Percentiles rank a stretch among this genome's conserved stretches.
Conservation (phyloP, 2,329 filamentous ascomycete species). For the Fusarium lyarnte region DNA sequence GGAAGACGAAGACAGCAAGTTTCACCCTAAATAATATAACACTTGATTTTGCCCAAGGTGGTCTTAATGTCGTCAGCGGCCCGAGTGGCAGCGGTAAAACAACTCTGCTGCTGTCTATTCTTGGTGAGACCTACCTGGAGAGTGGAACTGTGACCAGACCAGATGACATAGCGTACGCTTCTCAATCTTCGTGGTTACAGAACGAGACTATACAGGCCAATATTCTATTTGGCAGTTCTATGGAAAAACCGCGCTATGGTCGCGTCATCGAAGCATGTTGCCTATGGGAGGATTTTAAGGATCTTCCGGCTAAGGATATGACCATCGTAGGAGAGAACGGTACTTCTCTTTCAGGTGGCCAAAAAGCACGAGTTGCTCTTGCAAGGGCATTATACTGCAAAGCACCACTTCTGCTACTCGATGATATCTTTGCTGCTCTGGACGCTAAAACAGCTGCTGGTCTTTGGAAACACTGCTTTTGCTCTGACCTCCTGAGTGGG, state of each 20-base stretch:
- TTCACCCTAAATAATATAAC: conserved; percentile 61
- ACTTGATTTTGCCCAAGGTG: conserved; percentile 62
- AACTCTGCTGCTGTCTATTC: conserved; percentile 62
- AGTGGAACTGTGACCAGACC: conserved; percentile 59
- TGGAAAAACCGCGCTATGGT: conserved; percentile 64
- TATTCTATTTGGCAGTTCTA: conserved; percentile 62
- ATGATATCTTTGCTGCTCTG: conserved; percentile 68
- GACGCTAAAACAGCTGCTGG: conserved; percentile 66
- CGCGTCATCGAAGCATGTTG: conserved; percentile 66
- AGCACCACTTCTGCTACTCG: conserved; percentile 63
- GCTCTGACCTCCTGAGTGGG: conserved; percentile 61
- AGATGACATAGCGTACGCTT: conserved; percentile 64
- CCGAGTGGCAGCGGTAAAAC: conserved; percentile 67
- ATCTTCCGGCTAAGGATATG: conserved; percentile 60
- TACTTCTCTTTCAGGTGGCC: conserved; percentile 64
- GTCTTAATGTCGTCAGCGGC: conserved; percentile 64
- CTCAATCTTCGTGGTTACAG: conserved; percentile 67
- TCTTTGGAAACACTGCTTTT: conserved; percentile 68
- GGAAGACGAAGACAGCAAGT: conserved; percentile 59
- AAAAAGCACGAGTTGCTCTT: conserved; percentile 65
- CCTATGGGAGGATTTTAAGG: conserved; percentile 59
- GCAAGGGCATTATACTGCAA: conserved; percentile 67
- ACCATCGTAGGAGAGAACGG: conserved; percentile 66
- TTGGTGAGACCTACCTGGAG: conserved; percentile 64
- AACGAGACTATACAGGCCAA: conserved; percentile 66